phyloP scores from a whole-genome alignment of 371 early-diverging fungal genomes.

The Mortierella sp. region DNA sequence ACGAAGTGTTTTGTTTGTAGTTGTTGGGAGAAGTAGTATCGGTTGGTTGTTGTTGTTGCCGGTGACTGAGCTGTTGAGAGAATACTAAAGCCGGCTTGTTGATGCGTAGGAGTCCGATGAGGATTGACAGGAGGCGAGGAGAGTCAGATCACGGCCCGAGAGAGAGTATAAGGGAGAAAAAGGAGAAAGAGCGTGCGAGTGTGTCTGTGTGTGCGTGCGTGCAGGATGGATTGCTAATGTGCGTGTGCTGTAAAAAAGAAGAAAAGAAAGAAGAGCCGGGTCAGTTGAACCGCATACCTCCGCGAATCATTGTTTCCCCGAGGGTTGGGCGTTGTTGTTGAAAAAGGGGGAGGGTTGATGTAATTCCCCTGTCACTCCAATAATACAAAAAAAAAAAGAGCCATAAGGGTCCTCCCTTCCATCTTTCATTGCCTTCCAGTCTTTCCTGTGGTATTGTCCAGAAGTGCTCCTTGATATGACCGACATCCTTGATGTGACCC shows the following conservation, averaged over 20 bases:
- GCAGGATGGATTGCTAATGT: background rate
- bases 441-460: background rate
- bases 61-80: background rate
- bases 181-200: background rate
- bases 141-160: background rate
- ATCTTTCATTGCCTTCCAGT: background rate
- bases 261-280: background rate
- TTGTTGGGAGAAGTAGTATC: background rate
- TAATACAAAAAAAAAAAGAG: background rate
- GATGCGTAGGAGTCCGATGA: background rate
- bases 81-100: background rate
- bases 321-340: background rate
- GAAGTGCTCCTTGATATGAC: too few species aligned
- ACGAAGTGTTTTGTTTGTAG: background rate
- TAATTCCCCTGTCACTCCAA: background rate
- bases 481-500: background rate
- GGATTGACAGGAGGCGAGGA: background rate
- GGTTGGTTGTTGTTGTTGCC: background rate
- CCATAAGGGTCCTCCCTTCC: background rate
- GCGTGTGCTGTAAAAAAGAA: background rate
- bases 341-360: background rate
- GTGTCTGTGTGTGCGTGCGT: background rate
- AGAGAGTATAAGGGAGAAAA: background rate
- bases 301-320: background rate
- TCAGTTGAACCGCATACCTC: conserved; percentile 11